Conservation (phyloP, 108 stramenopile species). For the Nannochloropsis granulata region DNA sequence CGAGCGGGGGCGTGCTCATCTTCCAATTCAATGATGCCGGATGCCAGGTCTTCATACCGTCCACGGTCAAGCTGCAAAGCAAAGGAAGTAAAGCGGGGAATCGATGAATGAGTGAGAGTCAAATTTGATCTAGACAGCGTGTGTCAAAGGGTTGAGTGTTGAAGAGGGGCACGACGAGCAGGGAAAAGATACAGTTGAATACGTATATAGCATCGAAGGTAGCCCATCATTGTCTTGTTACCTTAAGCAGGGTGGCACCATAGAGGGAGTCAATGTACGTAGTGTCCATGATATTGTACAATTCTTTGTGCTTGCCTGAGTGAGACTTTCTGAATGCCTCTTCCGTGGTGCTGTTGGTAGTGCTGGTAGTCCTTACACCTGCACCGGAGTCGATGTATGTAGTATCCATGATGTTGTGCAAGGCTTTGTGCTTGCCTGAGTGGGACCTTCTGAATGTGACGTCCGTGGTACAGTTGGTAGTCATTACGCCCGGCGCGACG, state of each 20-base stretch:
- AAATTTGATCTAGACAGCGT: not conserved
- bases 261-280: not conserved
- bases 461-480: not conserved
- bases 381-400: not conserved
- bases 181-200: not conserved
- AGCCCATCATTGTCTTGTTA: not conserved
- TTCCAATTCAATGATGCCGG: not conserved
- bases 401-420: not conserved
- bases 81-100: not conserved
- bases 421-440: not conserved
- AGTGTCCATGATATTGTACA: not conserved
- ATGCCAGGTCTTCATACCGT: not conserved
- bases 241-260: not conserved
- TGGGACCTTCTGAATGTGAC: not conserved
- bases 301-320: not conserved
- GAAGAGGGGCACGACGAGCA: not conserved
- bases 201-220: not conserved
- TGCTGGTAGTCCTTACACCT: not conserved
- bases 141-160: not conserved
- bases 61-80: not conserved
- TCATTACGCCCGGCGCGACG: not conserved
- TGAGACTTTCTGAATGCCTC: too few relatives aligned
- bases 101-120: too few relatives aligned
- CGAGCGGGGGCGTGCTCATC: not conserved
- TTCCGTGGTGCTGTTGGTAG: not conserved